These are phyloP conservation scores for Botrytis fabae DNA, from an alignment of 2,329 filamentous ascomycete genomes.

Conservation along the genomic window DNA sequence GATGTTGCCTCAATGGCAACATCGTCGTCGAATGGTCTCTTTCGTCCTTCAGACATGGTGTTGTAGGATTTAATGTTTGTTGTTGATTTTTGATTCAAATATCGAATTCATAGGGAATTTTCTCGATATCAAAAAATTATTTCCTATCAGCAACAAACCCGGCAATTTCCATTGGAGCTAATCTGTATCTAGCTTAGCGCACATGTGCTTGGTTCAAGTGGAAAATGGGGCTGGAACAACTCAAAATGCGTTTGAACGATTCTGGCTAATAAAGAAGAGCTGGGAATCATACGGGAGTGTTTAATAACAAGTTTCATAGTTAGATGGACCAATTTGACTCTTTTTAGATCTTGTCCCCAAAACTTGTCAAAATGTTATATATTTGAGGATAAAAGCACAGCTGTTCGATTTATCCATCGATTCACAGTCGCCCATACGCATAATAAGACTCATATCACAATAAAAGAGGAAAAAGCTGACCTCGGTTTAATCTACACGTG, in stretches of 20 bases:
- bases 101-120: conserved; percentile 15
- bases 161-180: not conserved
- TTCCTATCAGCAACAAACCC: conserved; percentile 15
- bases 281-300: conserved; percentile 3
- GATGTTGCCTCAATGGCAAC: conserved; percentile 24
- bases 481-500: conserved; percentile 4
- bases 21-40: conserved; percentile 36
- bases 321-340: not conserved
- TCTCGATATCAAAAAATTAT: conserved; percentile 20
- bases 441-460: no score
- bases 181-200: not conserved
- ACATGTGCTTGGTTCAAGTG: not conserved
- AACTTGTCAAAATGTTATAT: not conserved
- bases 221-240: not conserved
- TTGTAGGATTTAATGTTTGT: conserved; percentile 18
- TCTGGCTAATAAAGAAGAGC: not conserved
- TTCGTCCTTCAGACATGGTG: conserved; percentile 31
- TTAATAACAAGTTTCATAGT: not conserved
- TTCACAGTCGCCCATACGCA: not conserved
- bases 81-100: not conserved
- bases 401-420: no score
- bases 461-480: not conserved
- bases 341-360: not conserved
- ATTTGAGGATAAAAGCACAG: not conserved
- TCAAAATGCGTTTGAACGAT: conserved; percentile 1